A percentile compares a stretch with the other conserved stretches of the same genome.
Evolutionary conservation across 2,329 filamentous ascomycete genomes (phyloP).

Genomic region (Xylariaceae sp.): DNA sequence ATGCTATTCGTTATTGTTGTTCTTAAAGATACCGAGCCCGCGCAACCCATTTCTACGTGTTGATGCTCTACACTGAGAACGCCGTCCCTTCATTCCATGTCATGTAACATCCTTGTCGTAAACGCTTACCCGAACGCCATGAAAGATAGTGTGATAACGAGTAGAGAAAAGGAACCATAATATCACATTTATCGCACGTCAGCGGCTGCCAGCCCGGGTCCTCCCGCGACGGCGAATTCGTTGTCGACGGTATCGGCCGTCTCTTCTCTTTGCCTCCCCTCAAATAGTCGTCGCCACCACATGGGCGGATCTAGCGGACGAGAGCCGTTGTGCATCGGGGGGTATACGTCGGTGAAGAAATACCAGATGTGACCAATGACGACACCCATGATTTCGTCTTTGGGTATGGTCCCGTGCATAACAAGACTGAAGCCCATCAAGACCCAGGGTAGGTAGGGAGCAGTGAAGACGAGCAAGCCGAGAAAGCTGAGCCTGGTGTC

Average conservation of each 20-base stretch:
- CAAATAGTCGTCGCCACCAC: slow-evolving; percentile 88
- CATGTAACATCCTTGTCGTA: slow-evolving; percentile 6
- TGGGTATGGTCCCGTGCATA: slow-evolving; percentile 84
- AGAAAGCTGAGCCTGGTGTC: slow-evolving; percentile 86
- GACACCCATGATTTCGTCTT: slow-evolving; percentile 94
- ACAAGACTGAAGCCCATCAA: slow-evolving; percentile 87
- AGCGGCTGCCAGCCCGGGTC: slow-evolving; percentile 54
- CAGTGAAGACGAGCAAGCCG: slow-evolving; percentile 84
- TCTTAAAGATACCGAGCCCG: not conserved
- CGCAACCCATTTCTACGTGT: not conserved
- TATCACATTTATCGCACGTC: slow-evolving; percentile 26
- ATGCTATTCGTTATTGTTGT: no score
- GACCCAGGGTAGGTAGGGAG: slow-evolving; percentile 94
- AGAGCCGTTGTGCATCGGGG: slow-evolving; percentile 78
- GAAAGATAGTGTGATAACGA: slow-evolving; percentile 21
- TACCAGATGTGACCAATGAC: slow-evolving; percentile 96
- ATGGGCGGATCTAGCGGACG: slow-evolving; percentile 82
- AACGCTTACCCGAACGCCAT: slow-evolving; percentile 21
- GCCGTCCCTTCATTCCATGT: slow-evolving; percentile 7
- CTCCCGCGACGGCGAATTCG: slow-evolving; percentile 58
- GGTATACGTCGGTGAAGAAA: slow-evolving; percentile 96
- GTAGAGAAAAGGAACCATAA: slow-evolving; percentile 7
- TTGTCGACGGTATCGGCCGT: slow-evolving; percentile 55
- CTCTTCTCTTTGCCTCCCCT: slow-evolving; percentile 47
- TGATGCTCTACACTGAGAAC: slow-evolving; percentile 7